Conservation (phyloP, 768 basidiomycete species). For the Lactifluus subvellereus region DNA sequence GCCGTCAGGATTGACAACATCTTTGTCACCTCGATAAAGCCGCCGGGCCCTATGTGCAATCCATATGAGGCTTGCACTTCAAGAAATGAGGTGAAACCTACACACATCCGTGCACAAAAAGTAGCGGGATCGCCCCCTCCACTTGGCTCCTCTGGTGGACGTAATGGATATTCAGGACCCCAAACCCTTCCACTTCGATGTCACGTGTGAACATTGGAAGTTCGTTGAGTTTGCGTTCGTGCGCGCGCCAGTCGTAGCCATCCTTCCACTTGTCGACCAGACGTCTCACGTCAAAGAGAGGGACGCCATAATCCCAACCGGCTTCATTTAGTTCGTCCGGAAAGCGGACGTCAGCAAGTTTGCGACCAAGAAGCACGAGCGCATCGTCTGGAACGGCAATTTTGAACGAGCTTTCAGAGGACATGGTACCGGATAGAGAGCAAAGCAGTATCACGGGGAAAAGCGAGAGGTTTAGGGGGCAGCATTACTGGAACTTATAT, state of each 20-base stretch:
- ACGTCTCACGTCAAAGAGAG: conserved; percentile 27
- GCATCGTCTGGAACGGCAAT: conserved; percentile 42
- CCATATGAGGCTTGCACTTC: not conserved
- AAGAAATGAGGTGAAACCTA: not conserved
- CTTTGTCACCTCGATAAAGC: conserved; percentile 24
- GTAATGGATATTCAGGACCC: conserved; percentile 33
- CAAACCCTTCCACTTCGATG: conserved; percentile 32
- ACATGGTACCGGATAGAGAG: not conserved
- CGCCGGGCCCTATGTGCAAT: conserved; percentile 16
- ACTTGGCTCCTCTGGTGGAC: conserved; percentile 32
- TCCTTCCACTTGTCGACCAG: conserved; percentile 30
- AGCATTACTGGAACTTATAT: no score
- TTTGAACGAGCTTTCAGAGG: conserved; percentile 39
- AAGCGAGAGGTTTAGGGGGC: no score
- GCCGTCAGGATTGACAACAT: conserved; percentile 28
- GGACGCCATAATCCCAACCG: conserved; percentile 45
- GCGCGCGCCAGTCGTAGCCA: conserved; percentile 30
- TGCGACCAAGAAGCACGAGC: conserved; percentile 38
- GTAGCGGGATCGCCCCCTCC: conserved; percentile 28
- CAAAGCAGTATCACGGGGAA: no score
- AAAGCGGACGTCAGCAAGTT: conserved; percentile 44
- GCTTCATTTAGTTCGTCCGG: conserved; percentile 54
- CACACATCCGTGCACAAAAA: conserved; percentile 33
- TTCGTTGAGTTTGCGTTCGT: conserved; percentile 31
- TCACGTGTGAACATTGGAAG: conserved; percentile 35